Percentiles rank a stretch among this genome's conserved stretches.
Evolutionary conservation across 257 asterid genomes (phyloP).

Genomic region (Solanum sparsipilum): DNA sequence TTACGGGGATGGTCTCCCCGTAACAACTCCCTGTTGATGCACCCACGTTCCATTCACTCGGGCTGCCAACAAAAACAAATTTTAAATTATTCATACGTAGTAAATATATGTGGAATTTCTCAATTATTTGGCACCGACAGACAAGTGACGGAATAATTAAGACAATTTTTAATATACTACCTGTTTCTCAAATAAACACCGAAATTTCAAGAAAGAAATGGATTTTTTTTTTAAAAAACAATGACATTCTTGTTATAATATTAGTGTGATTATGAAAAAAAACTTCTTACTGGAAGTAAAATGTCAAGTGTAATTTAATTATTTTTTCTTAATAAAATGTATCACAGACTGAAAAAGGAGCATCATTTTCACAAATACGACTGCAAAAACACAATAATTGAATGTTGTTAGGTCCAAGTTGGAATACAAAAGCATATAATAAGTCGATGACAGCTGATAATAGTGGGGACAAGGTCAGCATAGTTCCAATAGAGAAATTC

Average conservation of each 20-base stretch:
- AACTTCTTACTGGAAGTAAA: neutral
- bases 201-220: too few relatives aligned
- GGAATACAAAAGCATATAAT: neutral
- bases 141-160: neutral
- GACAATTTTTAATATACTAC: too few relatives aligned
- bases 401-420: neutral
- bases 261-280: neutral
- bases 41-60: conserved; percentile 71
- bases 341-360: neutral
- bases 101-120: neutral
- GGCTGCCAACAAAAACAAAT: conserved; percentile 32
- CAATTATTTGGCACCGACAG: neutral
- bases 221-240: neutral
- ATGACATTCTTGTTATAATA: neutral
- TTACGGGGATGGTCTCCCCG: conserved; percentile 69
- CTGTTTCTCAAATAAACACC: too few relatives aligned
- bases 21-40: conserved; percentile 61
- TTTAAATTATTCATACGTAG: neutral
- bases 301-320: neutral
- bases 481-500: neutral
- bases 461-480: neutral
- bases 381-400: neutral
- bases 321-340: neutral
- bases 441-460: neutral
- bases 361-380: neutral